These are phyloP conservation scores for Bruguiera sexangula DNA, from an alignment of 345 rosid genomes.

Conservation along the genomic window DNA sequence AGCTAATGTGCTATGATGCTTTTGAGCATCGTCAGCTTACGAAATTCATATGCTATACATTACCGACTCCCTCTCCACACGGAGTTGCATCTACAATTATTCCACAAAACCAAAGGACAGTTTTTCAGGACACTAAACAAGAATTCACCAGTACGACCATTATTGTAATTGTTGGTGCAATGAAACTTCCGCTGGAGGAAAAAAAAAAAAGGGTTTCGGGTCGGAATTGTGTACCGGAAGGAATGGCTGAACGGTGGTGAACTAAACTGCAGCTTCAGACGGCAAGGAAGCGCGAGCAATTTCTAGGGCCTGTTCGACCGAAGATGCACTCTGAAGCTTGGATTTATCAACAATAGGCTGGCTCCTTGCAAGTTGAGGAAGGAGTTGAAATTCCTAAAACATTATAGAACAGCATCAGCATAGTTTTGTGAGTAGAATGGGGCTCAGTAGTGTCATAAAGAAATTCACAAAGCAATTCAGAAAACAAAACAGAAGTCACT, in stretches of 20 bases:
- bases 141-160: not conserved
- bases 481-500: not conserved
- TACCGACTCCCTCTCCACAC: not conserved
- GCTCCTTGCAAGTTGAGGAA: conserved; percentile 75
- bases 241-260: not conserved
- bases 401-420: not conserved
- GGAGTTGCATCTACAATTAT: not conserved
- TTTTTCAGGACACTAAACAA: not conserved
- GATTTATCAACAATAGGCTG: conserved; percentile 72
- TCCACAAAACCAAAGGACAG: not conserved
- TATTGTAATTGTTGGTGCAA: not conserved
- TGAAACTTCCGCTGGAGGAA: not conserved
- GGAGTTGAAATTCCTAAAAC: conserved; percentile 74
- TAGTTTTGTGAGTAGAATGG: too few relatives aligned
- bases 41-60: too few relatives aligned
- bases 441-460: not conserved
- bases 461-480: not conserved
- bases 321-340: conserved; percentile 71
- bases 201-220: not conserved
- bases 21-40: too few relatives aligned
- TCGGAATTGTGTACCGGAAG: not conserved
- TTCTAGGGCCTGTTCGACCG: conserved; percentile 82
- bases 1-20: too few relatives aligned
- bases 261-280: conserved; percentile 24
- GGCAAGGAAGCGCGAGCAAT: conserved; percentile 53